phyloP scores from a whole-genome alignment of 306 rosid species.

The Cicer yamashitae region DNA sequence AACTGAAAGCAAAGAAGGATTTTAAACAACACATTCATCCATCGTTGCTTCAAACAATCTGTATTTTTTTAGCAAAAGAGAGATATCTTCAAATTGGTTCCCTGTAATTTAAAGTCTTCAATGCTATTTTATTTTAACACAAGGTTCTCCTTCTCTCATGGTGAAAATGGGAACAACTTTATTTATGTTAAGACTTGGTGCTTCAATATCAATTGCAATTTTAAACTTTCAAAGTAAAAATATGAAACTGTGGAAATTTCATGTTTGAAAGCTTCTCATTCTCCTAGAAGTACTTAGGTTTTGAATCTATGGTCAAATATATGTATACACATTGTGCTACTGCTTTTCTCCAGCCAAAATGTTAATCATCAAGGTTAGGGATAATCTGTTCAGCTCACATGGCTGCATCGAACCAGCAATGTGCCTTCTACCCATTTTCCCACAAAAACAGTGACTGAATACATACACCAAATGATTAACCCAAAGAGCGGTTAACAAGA shows the following conservation, averaged over 20 bases:
- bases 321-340: not conserved
- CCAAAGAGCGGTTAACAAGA: conserved; percentile 13
- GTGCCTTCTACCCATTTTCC: not conserved
- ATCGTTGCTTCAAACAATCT: not conserved
- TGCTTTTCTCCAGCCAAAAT: conserved; percentile 2
- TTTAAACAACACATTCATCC: conserved; percentile 28
- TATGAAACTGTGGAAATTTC: conserved; percentile 3
- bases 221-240: conserved; percentile 8
- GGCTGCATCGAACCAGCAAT: conserved; percentile 1
- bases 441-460: not conserved
- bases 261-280: conserved; percentile 2
- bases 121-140: not conserved
- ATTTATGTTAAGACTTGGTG: not conserved
- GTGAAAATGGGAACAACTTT: not conserved
- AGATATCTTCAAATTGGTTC: not conserved
- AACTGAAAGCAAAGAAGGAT: conserved; percentile 14
- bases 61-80: not conserved
- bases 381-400: conserved; percentile 1
- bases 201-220: conserved; percentile 14
- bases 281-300: not conserved
- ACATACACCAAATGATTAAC: conserved; percentile 8
- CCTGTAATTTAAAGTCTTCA: not conserved
- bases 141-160: not conserved
- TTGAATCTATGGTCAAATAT: not conserved
- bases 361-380: not conserved